Conservation (phyloP, 768 basidiomycete genomes). For the Neoboletus magnificus region DNA sequence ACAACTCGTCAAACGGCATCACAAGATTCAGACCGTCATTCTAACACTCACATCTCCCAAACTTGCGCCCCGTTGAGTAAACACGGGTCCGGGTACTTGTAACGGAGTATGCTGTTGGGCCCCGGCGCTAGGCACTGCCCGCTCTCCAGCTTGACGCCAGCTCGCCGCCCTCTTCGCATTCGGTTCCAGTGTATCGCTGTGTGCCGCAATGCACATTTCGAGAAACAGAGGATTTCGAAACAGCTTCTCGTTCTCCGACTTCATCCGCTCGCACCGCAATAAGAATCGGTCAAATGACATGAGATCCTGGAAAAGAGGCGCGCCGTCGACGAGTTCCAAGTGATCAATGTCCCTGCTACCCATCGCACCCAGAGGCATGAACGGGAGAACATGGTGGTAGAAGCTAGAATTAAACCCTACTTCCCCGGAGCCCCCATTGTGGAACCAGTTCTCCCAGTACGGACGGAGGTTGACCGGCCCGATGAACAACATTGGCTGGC, state of each 20-base stretch:
- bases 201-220: neutral
- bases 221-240: neutral
- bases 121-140: neutral
- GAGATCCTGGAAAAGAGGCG: constrained; percentile 41
- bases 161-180: neutral
- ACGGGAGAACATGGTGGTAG: constrained; percentile 24
- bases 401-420: constrained; percentile 38
- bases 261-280: neutral
- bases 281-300: constrained; percentile 20
- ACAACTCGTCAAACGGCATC: neutral
- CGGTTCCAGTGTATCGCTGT: neutral
- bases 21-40: neutral
- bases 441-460: constrained; percentile 34
- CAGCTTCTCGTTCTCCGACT: neutral
- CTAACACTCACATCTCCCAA: neutral
- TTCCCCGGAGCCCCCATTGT: constrained; percentile 36
- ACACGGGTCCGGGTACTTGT: constrained; percentile 11
- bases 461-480: constrained; percentile 50
- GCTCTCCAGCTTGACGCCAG: neutral
- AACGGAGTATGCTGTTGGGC: neutral
- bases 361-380: neutral
- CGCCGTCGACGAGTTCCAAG: constrained; percentile 6
- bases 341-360: neutral
- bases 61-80: constrained; percentile 21
- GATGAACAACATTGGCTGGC: constrained; percentile 46